These are phyloP conservation scores for Kandelia obovata DNA, from an alignment of 345 rosid genomes.

Conservation along the genomic window DNA sequence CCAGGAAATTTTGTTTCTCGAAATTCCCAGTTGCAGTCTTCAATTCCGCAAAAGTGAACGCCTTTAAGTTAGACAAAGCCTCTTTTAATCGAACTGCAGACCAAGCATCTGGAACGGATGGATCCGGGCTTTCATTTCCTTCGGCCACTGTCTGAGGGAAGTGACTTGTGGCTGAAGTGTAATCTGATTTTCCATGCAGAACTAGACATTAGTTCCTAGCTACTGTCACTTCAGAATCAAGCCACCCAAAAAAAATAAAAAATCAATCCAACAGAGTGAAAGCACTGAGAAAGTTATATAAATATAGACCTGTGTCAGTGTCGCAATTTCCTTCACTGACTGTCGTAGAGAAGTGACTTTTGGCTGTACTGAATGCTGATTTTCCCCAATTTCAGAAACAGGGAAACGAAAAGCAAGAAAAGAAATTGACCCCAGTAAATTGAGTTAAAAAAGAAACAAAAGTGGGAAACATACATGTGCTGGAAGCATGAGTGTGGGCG, in stretches of 20 bases:
- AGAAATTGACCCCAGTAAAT: no score
- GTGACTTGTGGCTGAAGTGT: slow-evolving; percentile 40
- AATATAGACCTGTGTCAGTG: no score
- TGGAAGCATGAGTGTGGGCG: neutral
- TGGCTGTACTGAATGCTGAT: no score
- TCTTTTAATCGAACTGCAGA: neutral
- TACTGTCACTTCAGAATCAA: slow-evolving; percentile 26
- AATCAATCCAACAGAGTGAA: no score
- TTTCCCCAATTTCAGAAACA: no score
- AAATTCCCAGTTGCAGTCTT: slow-evolving; percentile 58
- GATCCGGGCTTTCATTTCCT: slow-evolving; percentile 14
- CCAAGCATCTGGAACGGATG: slow-evolving; percentile 24
- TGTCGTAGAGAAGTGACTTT: no score
- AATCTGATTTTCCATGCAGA: no score
- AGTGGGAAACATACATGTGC: slow-evolving; percentile 22
- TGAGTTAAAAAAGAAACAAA: no score
- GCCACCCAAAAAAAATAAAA: no score
- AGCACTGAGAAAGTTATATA: no score
- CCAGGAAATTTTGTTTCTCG: slow-evolving; percentile 54
- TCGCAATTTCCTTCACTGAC: no score
- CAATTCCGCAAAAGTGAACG: slow-evolving; percentile 55
- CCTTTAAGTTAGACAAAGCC: slow-evolving; percentile 34
- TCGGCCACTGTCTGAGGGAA: slow-evolving; percentile 33
- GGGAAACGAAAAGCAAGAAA: neutral
- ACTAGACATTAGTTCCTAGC: neutral